Evolutionary conservation across 805 yeast species (phyloP).

Genomic region (Candida tibetensis): DNA sequence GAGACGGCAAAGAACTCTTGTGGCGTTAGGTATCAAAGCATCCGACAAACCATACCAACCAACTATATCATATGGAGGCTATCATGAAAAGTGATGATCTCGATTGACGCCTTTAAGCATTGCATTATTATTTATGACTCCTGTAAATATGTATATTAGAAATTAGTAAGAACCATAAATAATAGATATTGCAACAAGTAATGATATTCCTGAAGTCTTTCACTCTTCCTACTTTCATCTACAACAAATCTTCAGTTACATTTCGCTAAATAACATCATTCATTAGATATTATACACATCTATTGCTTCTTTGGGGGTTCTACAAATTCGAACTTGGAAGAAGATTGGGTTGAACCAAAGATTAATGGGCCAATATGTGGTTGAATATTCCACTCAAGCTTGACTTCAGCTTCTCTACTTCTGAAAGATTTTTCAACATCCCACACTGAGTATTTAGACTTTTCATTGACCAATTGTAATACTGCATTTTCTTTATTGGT

Average conservation of each 20-base stretch:
- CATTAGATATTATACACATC: neutral
- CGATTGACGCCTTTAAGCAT: no score
- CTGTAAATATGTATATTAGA: no score
- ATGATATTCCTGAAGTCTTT: no score
- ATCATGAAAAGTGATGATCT: neutral
- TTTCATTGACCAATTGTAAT: slow-evolving; percentile 48
- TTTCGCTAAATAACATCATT: no score
- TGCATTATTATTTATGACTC: no score
- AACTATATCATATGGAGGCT: neutral
- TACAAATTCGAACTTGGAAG: slow-evolving; percentile 31
- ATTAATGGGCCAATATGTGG: slow-evolving; percentile 82
- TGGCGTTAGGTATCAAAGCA: slow-evolving; percentile 14
- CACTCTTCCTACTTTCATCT: no score
- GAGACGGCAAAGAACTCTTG: slow-evolving; percentile 23
- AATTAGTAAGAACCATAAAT: no score
- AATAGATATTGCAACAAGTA: no score
- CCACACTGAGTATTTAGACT: slow-evolving; percentile 83
- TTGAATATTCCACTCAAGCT: slow-evolving; percentile 87
- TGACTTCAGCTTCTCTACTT: slow-evolving; percentile 63
- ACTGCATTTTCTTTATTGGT: slow-evolving; percentile 55
- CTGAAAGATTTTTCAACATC: slow-evolving; percentile 65
- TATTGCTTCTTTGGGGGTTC: slow-evolving; percentile 14
- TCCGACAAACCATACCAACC: neutral
- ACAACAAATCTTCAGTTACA: no score
- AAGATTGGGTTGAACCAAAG: slow-evolving; percentile 53